These are phyloP conservation scores for Copromyces sp. DNA, from an alignment of 495 filamentous ascomycete species.

Conservation along the genomic window DNA sequence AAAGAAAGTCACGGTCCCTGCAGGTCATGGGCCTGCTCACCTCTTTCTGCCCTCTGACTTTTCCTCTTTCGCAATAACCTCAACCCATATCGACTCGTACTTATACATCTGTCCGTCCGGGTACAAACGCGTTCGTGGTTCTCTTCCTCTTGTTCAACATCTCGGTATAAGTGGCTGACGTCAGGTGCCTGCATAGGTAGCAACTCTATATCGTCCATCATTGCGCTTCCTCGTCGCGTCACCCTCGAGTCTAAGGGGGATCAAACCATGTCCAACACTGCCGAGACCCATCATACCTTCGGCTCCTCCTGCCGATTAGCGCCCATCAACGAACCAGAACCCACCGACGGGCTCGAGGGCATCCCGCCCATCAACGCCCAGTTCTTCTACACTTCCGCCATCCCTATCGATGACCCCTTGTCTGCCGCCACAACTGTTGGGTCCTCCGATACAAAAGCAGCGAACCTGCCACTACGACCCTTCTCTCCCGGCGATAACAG, in stretches of 20 bases:
- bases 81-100: not conserved
- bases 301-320: constrained; percentile 32
- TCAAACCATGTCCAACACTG: constrained; percentile 10
- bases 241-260: not conserved
- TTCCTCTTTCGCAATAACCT: not conserved
- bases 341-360: constrained; percentile 27
- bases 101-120: not conserved
- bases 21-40: not conserved
- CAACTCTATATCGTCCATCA: not conserved
- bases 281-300: constrained; percentile 30
- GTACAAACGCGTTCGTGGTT: not conserved
- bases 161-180: not conserved
- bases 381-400: constrained; percentile 70
- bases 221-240: not conserved
- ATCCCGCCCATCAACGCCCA: constrained; percentile 52
- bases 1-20: not conserved
- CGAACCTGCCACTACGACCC: constrained; percentile 54
- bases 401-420: constrained; percentile 76
- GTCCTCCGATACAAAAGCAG: constrained; percentile 38
- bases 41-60: not conserved
- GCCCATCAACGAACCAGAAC: constrained; percentile 21
- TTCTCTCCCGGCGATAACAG: constrained; percentile 68
- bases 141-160: not conserved
- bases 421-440: constrained; percentile 50
- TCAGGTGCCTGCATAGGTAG: not conserved